A percentile compares a stretch with the other conserved stretches of the same genome.
Evolutionary conservation across 2,329 filamentous ascomycete genomes (phyloP).

Genomic region (Diaporthe sp.): DNA sequence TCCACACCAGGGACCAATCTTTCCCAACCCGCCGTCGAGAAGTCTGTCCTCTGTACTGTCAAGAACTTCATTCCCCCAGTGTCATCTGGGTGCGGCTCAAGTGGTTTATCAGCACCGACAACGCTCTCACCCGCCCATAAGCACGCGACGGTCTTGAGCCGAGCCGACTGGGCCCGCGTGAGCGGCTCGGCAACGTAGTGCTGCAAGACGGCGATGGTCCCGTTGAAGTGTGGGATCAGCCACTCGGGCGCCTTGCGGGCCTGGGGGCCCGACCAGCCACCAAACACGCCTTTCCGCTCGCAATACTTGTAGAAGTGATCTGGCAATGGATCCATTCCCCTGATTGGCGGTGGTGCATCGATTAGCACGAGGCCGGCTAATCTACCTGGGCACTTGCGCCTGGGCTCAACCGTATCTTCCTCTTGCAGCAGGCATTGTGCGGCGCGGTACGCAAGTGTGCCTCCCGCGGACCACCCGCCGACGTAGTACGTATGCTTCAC

Average conservation of each 20-base stretch:
- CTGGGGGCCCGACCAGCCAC: neutral
- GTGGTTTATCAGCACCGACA: neutral
- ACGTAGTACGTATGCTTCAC: neutral
- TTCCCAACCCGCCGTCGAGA: neutral
- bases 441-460: neutral
- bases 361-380: neutral
- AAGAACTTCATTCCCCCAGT: constrained; percentile 11
- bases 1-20: neutral
- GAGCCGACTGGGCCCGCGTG: neutral
- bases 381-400: too few relatives aligned
- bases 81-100: constrained; percentile 9
- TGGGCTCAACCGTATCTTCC: neutral
- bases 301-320: neutral
- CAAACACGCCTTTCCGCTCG: neutral
- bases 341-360: neutral
- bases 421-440: neutral
- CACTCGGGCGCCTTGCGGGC: neutral
- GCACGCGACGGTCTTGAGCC: neutral
- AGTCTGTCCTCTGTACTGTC: neutral
- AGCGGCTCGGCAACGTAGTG: constrained; percentile 7
- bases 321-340: neutral
- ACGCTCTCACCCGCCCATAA: constrained; percentile 5
- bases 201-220: neutral
- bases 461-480: neutral
- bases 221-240: constrained; percentile 20